Conservation (phyloP, 257 asterid species). For the Capsicum chinense region DNA sequence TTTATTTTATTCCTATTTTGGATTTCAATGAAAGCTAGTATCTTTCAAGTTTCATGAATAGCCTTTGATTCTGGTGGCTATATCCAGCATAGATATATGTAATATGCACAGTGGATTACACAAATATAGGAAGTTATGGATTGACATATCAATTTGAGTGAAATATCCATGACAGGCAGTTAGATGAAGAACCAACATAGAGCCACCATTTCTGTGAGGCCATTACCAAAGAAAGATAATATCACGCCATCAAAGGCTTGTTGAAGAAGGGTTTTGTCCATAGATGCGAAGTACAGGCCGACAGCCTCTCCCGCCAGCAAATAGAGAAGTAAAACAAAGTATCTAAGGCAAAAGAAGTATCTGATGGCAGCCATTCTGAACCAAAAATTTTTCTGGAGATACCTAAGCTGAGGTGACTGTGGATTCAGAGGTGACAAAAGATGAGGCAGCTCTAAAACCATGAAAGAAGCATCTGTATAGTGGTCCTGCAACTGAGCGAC, state of each 20-base stretch:
- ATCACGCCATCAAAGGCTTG: conserved; percentile 56
- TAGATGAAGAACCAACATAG: no score
- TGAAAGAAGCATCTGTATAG: conserved; percentile 95
- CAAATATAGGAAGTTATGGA: no score
- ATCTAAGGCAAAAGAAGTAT: conserved; percentile 83
- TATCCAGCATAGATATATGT: no score
- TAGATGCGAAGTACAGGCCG: conserved; percentile 84
- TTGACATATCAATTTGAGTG: no score
- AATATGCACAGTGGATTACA: no score
- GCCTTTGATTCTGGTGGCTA: no score
- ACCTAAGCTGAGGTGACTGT: conserved; percentile 94
- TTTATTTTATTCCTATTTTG: no score
- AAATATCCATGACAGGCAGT: no score
- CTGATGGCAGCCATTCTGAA: conserved; percentile 93
- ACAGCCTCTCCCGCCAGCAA: conserved; percentile 82
- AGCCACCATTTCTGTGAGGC: conserved; percentile 42
- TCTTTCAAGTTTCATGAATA: no score
- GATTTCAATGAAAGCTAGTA: no score
- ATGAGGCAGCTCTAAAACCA: conserved; percentile 98
- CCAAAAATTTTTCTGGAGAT: conserved; percentile 87
- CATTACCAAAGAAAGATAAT: neutral
- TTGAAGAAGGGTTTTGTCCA: conserved; percentile 87
- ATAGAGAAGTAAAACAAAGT: conserved; percentile 70
- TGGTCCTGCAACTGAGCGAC: conserved; percentile 97
- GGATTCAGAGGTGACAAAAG: conserved; percentile 96